phyloP scores from a whole-genome alignment of 345 rosid genomes.

The Lepidium didymum region DNA sequence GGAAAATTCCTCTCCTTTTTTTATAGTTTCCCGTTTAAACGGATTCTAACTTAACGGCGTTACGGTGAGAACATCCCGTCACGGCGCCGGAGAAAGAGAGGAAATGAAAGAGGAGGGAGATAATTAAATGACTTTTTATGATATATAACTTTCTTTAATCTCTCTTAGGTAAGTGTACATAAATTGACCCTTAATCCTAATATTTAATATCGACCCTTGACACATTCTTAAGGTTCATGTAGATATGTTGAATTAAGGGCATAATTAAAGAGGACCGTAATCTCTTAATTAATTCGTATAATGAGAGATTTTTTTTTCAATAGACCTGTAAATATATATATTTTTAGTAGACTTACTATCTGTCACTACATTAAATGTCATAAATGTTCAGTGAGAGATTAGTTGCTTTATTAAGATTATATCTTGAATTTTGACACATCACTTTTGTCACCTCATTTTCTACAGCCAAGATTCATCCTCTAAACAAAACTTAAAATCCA shows the following conservation, averaged over 20 bases:
- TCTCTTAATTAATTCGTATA: conserved; percentile 5
- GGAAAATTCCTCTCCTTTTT: not conserved
- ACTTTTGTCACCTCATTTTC: conserved; percentile 5
- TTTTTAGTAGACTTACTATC: too few species aligned
- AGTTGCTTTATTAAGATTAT: conserved; percentile 9
- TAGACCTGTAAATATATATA: too few species aligned
- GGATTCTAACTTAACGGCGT: conserved; percentile 43
- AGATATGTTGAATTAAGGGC: conserved; percentile 19
- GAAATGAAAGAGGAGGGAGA: conserved; percentile 11
- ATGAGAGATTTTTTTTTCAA: too few species aligned
- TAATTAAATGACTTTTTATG: not conserved
- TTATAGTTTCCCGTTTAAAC: not conserved
- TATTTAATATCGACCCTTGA: conserved; percentile 32
- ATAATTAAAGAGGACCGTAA: not conserved
- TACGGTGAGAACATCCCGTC: conserved; percentile 33
- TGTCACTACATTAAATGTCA: too few species aligned
- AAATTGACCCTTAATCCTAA: conserved; percentile 32
- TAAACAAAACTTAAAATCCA: not conserved
- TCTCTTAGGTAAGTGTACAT: not conserved
- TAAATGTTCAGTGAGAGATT: not conserved
- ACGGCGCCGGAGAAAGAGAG: conserved; percentile 25
- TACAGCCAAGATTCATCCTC: conserved; percentile 4
- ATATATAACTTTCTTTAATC: not conserved
- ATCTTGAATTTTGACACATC: conserved; percentile 14
- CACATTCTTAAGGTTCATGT: conserved; percentile 15